Evolutionary conservation across 2,329 filamentous ascomycete genomes (phyloP), one percentile per base, ranked within the genome.

Genomic region (Nemania abortiva): DNA sequence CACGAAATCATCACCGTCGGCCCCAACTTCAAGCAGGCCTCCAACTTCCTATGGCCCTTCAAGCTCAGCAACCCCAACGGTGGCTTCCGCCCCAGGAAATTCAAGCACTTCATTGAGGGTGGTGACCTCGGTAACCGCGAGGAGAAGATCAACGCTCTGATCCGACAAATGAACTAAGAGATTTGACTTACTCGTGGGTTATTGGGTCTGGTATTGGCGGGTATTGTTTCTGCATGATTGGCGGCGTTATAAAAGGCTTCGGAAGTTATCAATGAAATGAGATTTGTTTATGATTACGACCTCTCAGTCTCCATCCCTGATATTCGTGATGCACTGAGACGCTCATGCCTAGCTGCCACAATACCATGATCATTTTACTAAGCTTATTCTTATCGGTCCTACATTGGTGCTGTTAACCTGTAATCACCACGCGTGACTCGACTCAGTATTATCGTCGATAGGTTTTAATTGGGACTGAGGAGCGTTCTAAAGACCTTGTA

Each of bases 11-110:
- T 90, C 90, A 97, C 95, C 69, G 96, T 98, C 77, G 95, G 96
- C 82, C 95, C 95, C 88, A 98, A 98, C 91, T 97, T 96, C 92
- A 98, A 98, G 92, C 95, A 98, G 88, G 94, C 93, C 80, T 90
- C 91, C 88, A 99, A 98, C 92, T 98, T 98, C 91, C 87, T 98
- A 77, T 99, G 96, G 96, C 96, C 96, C 82, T 99, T 99, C 91
- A 98, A 99, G 92, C 92, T 99, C 77, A 94, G 90, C 90, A 98
- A 97, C 91, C 96, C 96, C 82, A 98, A 87, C 78, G 96, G 96
- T 84, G 95, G 96, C 75, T 99, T 98, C 94, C 92, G 92, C 79
- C 85, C 92, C 79, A 90, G 96, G 86, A 99, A 98, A 89, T 98
- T 98, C 91, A 96, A 94, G 89, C 95, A 98, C 89, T 98, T 93